Evolutionary conservation across 2,329 filamentous ascomycete genomes (phyloP).

Genomic region (Beauveria rudraprayagi): DNA sequence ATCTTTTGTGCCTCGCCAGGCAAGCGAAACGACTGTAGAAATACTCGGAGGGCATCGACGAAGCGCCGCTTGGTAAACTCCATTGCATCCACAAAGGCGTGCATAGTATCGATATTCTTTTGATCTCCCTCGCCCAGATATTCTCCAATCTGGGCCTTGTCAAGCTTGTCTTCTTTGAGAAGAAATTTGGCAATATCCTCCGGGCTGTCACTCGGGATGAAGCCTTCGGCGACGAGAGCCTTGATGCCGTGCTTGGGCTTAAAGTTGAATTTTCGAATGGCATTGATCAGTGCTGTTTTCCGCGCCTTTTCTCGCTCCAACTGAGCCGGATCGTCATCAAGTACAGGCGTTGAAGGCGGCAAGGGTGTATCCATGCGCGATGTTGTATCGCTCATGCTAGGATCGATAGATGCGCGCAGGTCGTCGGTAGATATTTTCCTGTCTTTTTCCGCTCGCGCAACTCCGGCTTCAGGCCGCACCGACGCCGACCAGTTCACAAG

Average conservation of each 20-base stretch:
- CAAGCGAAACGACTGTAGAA: conserved; percentile 88
- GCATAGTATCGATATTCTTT: conserved; percentile 94
- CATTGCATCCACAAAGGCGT: conserved; percentile 93
- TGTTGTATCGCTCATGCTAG: conserved; percentile 45
- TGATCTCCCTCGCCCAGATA: conserved; percentile 90
- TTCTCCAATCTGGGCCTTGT: conserved; percentile 90
- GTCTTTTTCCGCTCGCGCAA: conserved; percentile 24
- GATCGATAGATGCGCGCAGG: conserved; percentile 60
- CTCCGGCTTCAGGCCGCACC: conserved; percentile 48
- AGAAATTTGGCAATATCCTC: conserved; percentile 81
- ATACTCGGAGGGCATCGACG: conserved; percentile 83
- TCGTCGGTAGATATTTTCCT: conserved; percentile 37
- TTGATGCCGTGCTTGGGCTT: conserved; percentile 95
- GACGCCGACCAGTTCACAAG: conserved; percentile 82
- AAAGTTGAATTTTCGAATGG: conserved; percentile 89
- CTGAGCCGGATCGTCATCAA: conserved; percentile 86
- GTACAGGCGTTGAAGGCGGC: conserved; percentile 56
- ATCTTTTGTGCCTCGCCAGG: conserved; percentile 98
- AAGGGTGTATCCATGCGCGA: conserved; percentile 53
- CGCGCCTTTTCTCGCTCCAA: conserved; percentile 91
- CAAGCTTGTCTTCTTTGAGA: conserved; percentile 69
- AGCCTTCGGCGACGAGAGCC: conserved; percentile 71
- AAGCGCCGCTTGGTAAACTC: conserved; percentile 88
- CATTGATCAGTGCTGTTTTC: conserved; percentile 87
- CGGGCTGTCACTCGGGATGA: conserved; percentile 72